These are phyloP conservation scores for Pontederia crassipes DNA, from an alignment of 176 grass and related monocot species.

Conservation along the genomic window DNA sequence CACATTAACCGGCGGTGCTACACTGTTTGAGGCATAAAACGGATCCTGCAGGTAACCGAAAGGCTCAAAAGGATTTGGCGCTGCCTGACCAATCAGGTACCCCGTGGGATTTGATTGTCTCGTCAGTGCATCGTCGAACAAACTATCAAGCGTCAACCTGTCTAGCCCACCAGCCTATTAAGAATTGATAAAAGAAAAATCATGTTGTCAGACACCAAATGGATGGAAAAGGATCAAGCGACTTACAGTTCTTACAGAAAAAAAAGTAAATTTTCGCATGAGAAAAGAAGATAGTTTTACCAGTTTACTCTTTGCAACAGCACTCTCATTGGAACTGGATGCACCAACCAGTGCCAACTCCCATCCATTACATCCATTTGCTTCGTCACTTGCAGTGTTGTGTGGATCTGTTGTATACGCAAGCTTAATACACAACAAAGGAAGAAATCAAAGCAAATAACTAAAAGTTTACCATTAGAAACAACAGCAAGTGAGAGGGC, in stretches of 20 bases:
- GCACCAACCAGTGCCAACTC: slow-evolving; percentile 1
- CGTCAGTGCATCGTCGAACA: slow-evolving; percentile 10
- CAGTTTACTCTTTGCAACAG: slow-evolving; percentile 8
- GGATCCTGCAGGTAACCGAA: neutral
- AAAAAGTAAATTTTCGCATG: neutral
- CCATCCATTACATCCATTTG: neutral
- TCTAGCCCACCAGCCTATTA: slow-evolving; percentile 12
- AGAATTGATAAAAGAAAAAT: neutral
- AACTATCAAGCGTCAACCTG: slow-evolving; percentile 12
- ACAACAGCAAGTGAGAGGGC: neutral
- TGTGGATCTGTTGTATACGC: too few relatives aligned
- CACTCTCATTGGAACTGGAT: slow-evolving; percentile 12
- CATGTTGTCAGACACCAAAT: neutral
- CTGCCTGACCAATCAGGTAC: slow-evolving; percentile 1
- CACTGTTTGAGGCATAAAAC: slow-evolving; percentile 1
- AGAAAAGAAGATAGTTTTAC: neutral
- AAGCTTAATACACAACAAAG: too few relatives aligned
- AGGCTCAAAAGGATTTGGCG: neutral
- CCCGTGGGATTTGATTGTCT: neutral
- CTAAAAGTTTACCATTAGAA: neutral
- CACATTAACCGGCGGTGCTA: slow-evolving; percentile 3
- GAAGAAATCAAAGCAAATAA: neutral
- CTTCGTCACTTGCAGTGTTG: neutral
- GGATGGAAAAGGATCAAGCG: neutral
- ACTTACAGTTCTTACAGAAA: neutral